A percentile compares a stretch with the other conserved stretches of the same genome.
phyloP scores from a whole-genome alignment of 2,329 filamentous ascomycete species.

The Metarhizium robertsii region DNA sequence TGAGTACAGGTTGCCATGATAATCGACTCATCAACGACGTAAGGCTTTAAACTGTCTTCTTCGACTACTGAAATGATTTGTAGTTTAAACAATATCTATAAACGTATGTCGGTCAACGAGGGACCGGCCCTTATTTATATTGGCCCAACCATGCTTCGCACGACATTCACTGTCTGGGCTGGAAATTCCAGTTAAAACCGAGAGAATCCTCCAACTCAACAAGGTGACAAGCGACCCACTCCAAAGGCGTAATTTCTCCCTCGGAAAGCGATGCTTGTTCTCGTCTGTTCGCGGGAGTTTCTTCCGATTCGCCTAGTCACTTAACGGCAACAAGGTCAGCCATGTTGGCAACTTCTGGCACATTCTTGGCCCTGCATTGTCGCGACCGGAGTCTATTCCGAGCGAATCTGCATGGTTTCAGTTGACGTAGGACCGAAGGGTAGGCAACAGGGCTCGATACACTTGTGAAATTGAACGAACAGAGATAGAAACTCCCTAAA shows the following conservation, averaged over 20 bases:
- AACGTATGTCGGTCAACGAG: not conserved
- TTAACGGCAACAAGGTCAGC: not conserved
- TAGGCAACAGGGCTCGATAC: too few species aligned
- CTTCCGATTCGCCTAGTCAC: not conserved
- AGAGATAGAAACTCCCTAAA: too few species aligned
- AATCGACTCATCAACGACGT: not conserved
- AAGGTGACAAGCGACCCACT: conserved; percentile 1
- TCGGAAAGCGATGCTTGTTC: not conserved
- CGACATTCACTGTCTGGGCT: not conserved
- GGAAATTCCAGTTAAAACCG: not conserved
- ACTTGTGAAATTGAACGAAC: too few species aligned
- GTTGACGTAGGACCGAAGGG: too few species aligned
- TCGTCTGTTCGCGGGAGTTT: not conserved
- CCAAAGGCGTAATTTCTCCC: not conserved
- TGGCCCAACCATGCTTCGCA: not conserved
- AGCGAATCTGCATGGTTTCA: too few species aligned
- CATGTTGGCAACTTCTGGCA: not conserved
- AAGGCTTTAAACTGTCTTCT: not conserved
- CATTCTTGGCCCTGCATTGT: not conserved
- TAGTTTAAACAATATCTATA: too few species aligned
- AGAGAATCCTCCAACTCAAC: not conserved
- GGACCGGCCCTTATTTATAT: not conserved
- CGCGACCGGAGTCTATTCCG: not conserved
- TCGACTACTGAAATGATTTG: not conserved
- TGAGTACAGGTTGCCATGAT: not conserved